Evolutionary conservation across 176 grass and related monocot species (phyloP).

Genomic region (Bothriochloa decipiens): DNA sequence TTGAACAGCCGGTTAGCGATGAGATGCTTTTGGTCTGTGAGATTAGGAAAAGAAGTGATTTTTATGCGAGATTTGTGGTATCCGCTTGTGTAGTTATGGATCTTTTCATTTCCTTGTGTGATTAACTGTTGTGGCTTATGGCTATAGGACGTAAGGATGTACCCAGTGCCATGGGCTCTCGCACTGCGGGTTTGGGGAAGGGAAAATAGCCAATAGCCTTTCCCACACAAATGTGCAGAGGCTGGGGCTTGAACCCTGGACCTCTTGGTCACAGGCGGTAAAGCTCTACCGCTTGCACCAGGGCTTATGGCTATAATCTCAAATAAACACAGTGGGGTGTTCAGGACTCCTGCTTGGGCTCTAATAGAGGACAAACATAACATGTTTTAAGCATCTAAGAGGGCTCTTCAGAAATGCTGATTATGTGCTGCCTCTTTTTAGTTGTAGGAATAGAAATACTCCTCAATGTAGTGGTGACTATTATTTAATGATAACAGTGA

Average conservation of each 20-base stretch:
- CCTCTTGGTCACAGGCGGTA: no score
- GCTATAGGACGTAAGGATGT: no score
- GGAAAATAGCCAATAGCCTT: no score
- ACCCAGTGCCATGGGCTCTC: no score
- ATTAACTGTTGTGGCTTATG: neutral
- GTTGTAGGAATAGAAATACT: neutral
- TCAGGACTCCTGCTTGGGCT: neutral
- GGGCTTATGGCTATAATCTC: neutral
- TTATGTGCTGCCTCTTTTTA: neutral
- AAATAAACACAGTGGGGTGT: neutral
- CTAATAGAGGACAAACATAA: neutral
- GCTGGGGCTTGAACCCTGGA: no score
- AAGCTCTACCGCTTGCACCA: no score
- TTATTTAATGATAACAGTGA: neutral
- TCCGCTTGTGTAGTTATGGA: neutral
- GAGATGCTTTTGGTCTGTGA: neutral
- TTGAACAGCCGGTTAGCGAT: neutral
- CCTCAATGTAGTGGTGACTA: neutral
- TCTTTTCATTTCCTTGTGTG: neutral
- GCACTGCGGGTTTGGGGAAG: no score
- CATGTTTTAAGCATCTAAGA: neutral
- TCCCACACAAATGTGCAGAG: no score
- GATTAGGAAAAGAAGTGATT: neutral
- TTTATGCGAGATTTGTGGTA: constrained; percentile 2
- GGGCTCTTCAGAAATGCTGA: neutral